Evolutionary conservation across 306 rosid genomes (phyloP).

Genomic region (Castanea crenata): DNA sequence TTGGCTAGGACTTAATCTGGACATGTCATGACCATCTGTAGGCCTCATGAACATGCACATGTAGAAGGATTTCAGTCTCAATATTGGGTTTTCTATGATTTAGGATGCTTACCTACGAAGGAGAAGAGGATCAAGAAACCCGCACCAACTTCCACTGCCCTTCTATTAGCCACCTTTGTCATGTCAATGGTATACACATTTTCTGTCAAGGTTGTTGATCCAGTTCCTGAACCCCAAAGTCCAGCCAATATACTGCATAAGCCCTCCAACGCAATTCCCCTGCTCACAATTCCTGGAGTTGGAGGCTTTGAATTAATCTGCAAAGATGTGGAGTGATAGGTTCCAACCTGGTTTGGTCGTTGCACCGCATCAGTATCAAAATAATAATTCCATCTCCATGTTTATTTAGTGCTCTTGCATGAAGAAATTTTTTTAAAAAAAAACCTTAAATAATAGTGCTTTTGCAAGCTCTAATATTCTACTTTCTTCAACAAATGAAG

Average conservation of each 20-base stretch:
- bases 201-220: slow-evolving; percentile 93
- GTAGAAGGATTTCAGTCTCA: slow-evolving; percentile 1
- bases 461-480: background rate
- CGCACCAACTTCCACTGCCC: slow-evolving; percentile 75
- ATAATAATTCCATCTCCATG: slow-evolving; percentile 15
- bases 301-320: slow-evolving; percentile 64
- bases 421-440: background rate
- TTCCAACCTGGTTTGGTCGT: slow-evolving; percentile 63
- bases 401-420: background rate
- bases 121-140: slow-evolving; percentile 75
- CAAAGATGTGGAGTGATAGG: slow-evolving; percentile 63
- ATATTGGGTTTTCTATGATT: background rate
- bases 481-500: background rate
- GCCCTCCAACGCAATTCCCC: slow-evolving; percentile 97
- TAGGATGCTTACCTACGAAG: slow-evolving; percentile 50
- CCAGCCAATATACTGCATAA: slow-evolving; percentile 92
- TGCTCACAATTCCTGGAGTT: slow-evolving; percentile 74
- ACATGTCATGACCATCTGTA: background rate
- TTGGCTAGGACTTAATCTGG: background rate
- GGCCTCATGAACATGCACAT: background rate
- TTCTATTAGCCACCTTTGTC: slow-evolving; percentile 84
- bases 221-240: slow-evolving; percentile 92
- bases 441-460: background rate
- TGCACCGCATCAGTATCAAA: background rate
- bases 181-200: slow-evolving; percentile 65